Evolutionary conservation across 139 green algal species (phyloP).

Genomic region (Tetradesmus lagerheimii): DNA sequence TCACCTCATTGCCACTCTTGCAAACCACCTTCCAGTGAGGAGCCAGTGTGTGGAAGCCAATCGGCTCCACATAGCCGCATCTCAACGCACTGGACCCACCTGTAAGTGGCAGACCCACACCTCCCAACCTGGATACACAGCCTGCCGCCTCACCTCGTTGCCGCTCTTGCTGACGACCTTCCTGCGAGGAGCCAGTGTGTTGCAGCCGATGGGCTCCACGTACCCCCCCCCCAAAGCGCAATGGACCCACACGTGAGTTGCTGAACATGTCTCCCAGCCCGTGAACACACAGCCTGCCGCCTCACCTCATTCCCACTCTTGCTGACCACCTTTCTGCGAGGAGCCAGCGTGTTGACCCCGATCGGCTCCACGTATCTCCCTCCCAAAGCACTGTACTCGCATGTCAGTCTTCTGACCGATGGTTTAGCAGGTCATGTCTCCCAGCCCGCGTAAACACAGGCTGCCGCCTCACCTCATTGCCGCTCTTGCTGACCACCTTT

Average conservation of each 20-base stretch:
- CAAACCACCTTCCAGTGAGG: background rate
- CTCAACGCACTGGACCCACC: too few species aligned
- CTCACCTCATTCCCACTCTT: background rate
- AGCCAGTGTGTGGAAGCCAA: slow-evolving; percentile 21
- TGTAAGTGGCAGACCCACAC: too few species aligned
- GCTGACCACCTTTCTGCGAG: background rate
- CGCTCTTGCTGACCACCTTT: background rate
- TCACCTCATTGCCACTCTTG: background rate
- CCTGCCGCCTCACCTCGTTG: slow-evolving; percentile 5
- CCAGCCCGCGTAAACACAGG: too few species aligned
- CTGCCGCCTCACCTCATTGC: slow-evolving; percentile 6
- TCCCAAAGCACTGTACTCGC: too few species aligned
- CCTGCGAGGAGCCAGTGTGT: background rate
- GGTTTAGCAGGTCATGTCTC: too few species aligned
- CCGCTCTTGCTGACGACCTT: slow-evolving; percentile 6
- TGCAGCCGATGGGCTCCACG: background rate
- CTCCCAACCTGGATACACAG: too few species aligned
- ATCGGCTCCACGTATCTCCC: slow-evolving; percentile 20
- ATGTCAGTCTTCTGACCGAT: too few species aligned
- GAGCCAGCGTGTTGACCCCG: slow-evolving; percentile 21
- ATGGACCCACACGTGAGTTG: too few species aligned
- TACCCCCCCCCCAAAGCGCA: too few species aligned
- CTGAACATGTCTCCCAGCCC: too few species aligned
- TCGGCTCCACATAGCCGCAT: slow-evolving; percentile 16
- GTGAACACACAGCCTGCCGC: too few species aligned